Percentiles rank a stretch among this genome's conserved stretches.
Evolutionary conservation across 1,284 basidiomycete genomes (phyloP).

Genomic region (Peniophora sp.): DNA sequence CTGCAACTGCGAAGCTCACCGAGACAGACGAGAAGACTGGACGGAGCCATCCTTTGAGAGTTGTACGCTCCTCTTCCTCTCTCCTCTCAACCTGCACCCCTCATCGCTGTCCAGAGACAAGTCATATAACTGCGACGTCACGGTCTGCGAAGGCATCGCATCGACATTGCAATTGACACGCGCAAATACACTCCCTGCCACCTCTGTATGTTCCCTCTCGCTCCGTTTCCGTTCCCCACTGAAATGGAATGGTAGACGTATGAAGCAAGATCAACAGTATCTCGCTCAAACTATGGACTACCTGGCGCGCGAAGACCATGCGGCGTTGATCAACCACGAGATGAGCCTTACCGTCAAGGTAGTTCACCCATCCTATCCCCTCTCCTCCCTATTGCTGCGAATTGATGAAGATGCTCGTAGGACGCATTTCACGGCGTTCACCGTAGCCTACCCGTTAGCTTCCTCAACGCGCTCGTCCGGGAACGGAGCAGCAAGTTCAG

Average conservation of each 20-base stretch:
- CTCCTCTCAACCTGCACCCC: background rate
- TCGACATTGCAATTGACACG: slow-evolving; percentile 90
- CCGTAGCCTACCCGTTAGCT: slow-evolving; percentile 82
- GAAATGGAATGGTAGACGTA: slow-evolving; percentile 55
- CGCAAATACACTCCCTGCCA: slow-evolving; percentile 94
- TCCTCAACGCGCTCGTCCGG: slow-evolving; percentile 90
- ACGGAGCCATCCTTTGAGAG: slow-evolving; percentile 82
- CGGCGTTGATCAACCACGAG: slow-evolving; percentile 92
- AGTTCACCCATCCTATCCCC: slow-evolving; percentile 9
- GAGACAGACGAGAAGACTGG: slow-evolving; percentile 95
- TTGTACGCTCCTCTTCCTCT: slow-evolving; percentile 42
- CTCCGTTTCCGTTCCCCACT: slow-evolving; percentile 1
- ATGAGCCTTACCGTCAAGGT: slow-evolving; percentile 91
- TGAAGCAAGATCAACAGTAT: slow-evolving; percentile 96
- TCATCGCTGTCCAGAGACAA: slow-evolving; percentile 41
- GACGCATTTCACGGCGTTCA: slow-evolving; percentile 90
- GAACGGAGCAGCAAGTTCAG: slow-evolving; percentile 61
- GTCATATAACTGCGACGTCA: slow-evolving; percentile 91
- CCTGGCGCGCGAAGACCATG: slow-evolving; percentile 81
- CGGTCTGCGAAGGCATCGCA: slow-evolving; percentile 97
- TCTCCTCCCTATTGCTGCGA: background rate
- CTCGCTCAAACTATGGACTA: slow-evolving; percentile 84
- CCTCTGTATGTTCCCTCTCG: slow-evolving; percentile 45
- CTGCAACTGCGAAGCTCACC: slow-evolving; percentile 86
- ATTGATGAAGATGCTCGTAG: slow-evolving; percentile 26